Conservation (phyloP, 2,329 filamentous ascomycete genomes). For the Hypoxylon sp. region DNA sequence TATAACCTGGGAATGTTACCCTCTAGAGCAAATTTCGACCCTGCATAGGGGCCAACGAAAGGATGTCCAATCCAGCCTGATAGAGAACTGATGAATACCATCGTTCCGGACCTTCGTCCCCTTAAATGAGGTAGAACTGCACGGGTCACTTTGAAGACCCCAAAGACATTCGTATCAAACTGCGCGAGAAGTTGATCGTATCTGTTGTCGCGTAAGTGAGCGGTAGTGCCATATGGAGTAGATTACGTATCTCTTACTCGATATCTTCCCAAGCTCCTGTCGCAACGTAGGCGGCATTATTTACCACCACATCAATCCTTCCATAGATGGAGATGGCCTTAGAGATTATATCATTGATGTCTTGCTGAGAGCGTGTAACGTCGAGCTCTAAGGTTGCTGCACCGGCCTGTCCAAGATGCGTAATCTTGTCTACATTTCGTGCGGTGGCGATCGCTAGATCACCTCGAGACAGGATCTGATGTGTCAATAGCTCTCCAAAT, state of each 20-base stretch:
- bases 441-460: slow-evolving; percentile 39
- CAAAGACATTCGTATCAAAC: slow-evolving; percentile 44
- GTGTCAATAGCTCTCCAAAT: slow-evolving; percentile 37
- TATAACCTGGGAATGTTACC: slow-evolving; percentile 14
- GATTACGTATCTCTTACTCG: slow-evolving; percentile 25
- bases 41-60: slow-evolving; percentile 34
- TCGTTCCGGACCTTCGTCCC: slow-evolving; percentile 30
- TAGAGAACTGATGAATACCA: slow-evolving; percentile 43
- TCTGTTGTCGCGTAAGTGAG: slow-evolving; percentile 6
- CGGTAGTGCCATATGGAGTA: background rate
- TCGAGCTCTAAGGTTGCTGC: slow-evolving; percentile 39
- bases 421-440: slow-evolving; percentile 36
- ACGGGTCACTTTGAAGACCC: slow-evolving; percentile 37
- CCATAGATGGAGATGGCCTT: slow-evolving; percentile 41
- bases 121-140: slow-evolving; percentile 39
- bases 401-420: slow-evolving; percentile 32
- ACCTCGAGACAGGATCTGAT: slow-evolving; percentile 34
- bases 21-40: slow-evolving; percentile 44
- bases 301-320: slow-evolving; percentile 43
- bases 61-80: slow-evolving; percentile 38
- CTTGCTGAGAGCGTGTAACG: slow-evolving; percentile 36
- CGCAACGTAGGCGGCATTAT: slow-evolving; percentile 40
- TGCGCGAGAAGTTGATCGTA: slow-evolving; percentile 36
- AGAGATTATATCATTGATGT: slow-evolving; percentile 29
- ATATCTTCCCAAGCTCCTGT: slow-evolving; percentile 39